These are phyloP conservation scores for Phoma herbarum DNA, from an alignment of 2,329 filamentous ascomycete genomes.

Conservation along the genomic window DNA sequence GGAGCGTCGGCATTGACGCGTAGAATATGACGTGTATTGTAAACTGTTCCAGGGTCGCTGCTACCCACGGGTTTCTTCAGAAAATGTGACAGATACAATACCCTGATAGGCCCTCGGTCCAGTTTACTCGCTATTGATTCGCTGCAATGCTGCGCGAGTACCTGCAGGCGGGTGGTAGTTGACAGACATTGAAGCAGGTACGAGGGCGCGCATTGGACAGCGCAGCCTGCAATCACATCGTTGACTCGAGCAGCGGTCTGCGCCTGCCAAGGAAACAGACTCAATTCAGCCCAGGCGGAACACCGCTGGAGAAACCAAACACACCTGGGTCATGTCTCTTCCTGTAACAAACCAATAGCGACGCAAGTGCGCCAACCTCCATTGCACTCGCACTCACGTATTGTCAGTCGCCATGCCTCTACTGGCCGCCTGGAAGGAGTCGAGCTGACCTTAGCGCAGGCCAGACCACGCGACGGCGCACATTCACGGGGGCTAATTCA, in stretches of 20 bases:
- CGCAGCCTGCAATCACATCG: constrained; percentile 17
- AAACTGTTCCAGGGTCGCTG: neutral
- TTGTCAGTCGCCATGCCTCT: neutral
- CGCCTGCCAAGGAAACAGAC: constrained; percentile 18
- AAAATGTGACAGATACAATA: neutral
- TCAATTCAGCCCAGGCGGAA: constrained; percentile 2
- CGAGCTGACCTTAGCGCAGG: constrained; percentile 22
- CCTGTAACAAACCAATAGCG: constrained; percentile 19
- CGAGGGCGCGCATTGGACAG: constrained; percentile 14
- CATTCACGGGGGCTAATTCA: constrained; percentile 17
- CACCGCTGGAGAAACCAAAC: constrained; percentile 12
- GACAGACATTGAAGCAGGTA: constrained; percentile 16
- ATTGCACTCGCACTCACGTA: neutral
- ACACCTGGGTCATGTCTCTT: constrained; percentile 17
- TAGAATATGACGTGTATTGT: neutral
- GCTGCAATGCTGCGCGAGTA: constrained; percentile 5
- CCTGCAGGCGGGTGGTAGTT: constrained; percentile 13
- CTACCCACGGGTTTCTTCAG: neutral
- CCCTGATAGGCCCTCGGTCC: neutral
- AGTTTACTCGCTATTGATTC: constrained; percentile 5
- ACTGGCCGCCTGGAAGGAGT: constrained; percentile 4
- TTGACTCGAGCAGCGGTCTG: constrained; percentile 15
- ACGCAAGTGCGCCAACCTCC: constrained; percentile 10
- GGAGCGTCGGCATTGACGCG: constrained; percentile 4
- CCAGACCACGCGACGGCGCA: constrained; percentile 23